A percentile compares a stretch with the other conserved stretches of the same genome.
phyloP scores from a whole-genome alignment of 2,329 filamentous ascomycete species.

The Elsinoe ampelina region DNA sequence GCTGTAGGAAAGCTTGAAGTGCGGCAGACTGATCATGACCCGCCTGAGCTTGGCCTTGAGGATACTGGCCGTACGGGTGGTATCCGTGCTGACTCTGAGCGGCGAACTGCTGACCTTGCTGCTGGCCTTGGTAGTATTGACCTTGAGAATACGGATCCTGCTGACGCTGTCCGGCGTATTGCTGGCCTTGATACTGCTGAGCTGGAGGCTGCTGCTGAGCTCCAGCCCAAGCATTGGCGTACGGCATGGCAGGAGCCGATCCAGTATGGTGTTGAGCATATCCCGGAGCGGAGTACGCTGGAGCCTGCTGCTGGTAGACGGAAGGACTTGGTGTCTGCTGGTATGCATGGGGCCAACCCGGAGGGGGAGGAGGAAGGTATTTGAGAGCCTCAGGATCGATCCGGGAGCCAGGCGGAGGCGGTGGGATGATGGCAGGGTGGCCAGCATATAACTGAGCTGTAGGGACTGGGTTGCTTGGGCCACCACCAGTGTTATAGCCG shows the following conservation, averaged over 20 bases:
- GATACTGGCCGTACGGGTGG: not conserved
- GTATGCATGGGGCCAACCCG: slow-evolving; percentile 18
- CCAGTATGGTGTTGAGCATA: not conserved
- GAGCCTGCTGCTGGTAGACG: not conserved
- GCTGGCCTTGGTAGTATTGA: not conserved
- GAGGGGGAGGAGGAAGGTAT: slow-evolving; percentile 15
- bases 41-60: not conserved
- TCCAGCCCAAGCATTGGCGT: not conserved
- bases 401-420: not conserved
- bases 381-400: slow-evolving; percentile 17
- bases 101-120: not conserved
- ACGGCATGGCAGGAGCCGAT: not conserved
- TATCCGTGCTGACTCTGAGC: not conserved
- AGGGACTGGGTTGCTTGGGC: not conserved
- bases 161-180: too few species aligned
- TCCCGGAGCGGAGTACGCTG: too few species aligned
- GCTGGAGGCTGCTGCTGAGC: not conserved
- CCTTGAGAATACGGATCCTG: too few species aligned
- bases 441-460: not conserved
- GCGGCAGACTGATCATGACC: slow-evolving; percentile 3
- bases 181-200: too few species aligned
- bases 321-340: slow-evolving; percentile 20
- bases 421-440: not conserved
- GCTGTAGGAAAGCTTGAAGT: not conserved
- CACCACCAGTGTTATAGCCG: slow-evolving; percentile 21